Evolutionary conservation across 306 rosid species (phyloP), one percentile per base, ranked within the genome.

Genomic region (Inga oerstediana): DNA sequence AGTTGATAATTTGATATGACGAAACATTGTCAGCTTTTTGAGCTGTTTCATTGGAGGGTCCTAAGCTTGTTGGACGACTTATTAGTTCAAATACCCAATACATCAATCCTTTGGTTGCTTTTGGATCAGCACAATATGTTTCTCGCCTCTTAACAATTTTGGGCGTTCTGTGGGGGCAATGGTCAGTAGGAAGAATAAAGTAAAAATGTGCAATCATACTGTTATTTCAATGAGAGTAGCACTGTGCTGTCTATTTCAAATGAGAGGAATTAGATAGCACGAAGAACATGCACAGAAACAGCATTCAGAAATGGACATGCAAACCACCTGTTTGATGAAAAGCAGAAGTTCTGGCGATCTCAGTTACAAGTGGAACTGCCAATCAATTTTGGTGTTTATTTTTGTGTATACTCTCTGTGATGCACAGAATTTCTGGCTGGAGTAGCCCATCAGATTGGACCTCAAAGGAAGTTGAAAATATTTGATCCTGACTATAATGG

Each of bases 1-100:
- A 37, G 12, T 68, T 49, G 54, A 56, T 58, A 52, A 46, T 9
- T 68, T 49, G 54, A 56, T 58, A 52, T 56, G 37, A 16, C 30
- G 80, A 76, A 72, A 68, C 83, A 34, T 83, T n/a, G 48, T 84
- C 64, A 49, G 56, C 32, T 74, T 7, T 51, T 74, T 77, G 65
- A 82, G 70, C 32, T 77, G 27, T 80, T 64, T 48, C 58, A 80
- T 80, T 83, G 0, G 83, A 72, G 76, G 85, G 71, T 74, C 35
- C 69, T 81, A 7, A 83, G 84, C 71, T 72, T 76, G 71, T 72
- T 82, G 10, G n/a, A 54, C 37, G 69, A 43, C 44, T 32, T 77
- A 65, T 20, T 20, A 34, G 80, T 83, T 80, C 24, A 48, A 73
- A 48, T 14, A 17, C 30, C 35, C 45, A 68, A 34, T 49, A 15